A percentile compares a stretch with the other conserved stretches of the same genome.
phyloP scores from a whole-genome alignment of 768 basidiomycete species.

The Amanita thiersii region DNA sequence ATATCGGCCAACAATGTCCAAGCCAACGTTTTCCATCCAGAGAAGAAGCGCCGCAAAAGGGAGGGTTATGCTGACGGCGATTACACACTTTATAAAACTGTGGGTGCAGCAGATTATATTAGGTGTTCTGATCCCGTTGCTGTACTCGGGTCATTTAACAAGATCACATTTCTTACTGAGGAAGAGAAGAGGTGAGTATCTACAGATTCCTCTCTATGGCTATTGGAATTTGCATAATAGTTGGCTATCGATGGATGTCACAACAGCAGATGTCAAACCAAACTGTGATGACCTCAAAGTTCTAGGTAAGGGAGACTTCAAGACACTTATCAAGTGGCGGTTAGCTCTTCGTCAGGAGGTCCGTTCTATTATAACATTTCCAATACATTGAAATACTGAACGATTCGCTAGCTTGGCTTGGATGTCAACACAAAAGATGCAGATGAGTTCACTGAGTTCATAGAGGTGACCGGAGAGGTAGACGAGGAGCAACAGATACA shows the following conservation, averaged over 20 bases:
- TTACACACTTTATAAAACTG: slow-evolving; percentile 78
- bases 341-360: slow-evolving; percentile 84
- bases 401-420: slow-evolving; percentile 56
- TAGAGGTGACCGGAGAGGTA: slow-evolving; percentile 56
- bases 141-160: slow-evolving; percentile 70
- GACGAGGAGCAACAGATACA: slow-evolving; percentile 89
- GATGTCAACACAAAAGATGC: slow-evolving; percentile 71
- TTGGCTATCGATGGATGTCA: slow-evolving; percentile 67
- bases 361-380: slow-evolving; percentile 11
- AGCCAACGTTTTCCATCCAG: slow-evolving; percentile 93
- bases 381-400: slow-evolving; percentile 1
- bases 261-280: slow-evolving; percentile 71
- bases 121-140: slow-evolving; percentile 62
- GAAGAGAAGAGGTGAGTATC: slow-evolving; percentile 72
- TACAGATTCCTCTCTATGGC: slow-evolving; percentile 2
- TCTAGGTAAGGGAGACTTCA: slow-evolving; percentile 96
- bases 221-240: slow-evolving; percentile 24
- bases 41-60: slow-evolving; percentile 88
- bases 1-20: slow-evolving; percentile 59
- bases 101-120: slow-evolving; percentile 67
- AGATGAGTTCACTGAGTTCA: slow-evolving; percentile 69
- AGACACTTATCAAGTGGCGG: slow-evolving; percentile 87
- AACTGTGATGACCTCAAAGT: slow-evolving; percentile 93
- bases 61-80: slow-evolving; percentile 96
- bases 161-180: slow-evolving; percentile 67